Conservation (phyloP, 1,284 basidiomycete genomes). For the Boletus sp. region DNA sequence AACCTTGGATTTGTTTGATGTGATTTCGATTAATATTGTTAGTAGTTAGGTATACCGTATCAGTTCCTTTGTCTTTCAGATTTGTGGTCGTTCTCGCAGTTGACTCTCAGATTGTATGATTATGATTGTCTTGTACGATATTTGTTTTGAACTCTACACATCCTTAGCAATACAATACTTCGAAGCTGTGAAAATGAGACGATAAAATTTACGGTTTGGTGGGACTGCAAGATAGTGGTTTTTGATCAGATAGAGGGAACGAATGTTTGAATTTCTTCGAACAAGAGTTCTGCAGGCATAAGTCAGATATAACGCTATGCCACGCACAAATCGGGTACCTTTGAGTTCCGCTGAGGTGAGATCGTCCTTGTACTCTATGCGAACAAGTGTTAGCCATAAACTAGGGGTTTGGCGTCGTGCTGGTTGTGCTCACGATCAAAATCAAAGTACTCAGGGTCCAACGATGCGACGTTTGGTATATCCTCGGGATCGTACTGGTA, state of each 20-base stretch:
- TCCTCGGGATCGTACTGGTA: conserved; percentile 79
- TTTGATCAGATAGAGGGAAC: conserved; percentile 46
- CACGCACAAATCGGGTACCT: conserved; percentile 32
- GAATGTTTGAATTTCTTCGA: conserved; percentile 67
- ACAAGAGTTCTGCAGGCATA: conserved; percentile 44
- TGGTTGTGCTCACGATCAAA: conserved; percentile 60
- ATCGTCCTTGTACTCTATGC: conserved; percentile 68
- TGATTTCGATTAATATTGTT: conserved; percentile 11
- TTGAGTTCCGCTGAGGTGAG: conserved; percentile 76
- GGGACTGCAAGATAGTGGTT: neutral
- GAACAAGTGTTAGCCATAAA: conserved; percentile 13
- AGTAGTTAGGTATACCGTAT: conserved; percentile 3
- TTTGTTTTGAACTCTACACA: conserved; percentile 6
- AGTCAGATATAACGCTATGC: conserved; percentile 20
- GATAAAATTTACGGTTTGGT: neutral
- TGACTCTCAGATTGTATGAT: conserved; percentile 16
- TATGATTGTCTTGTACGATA: conserved; percentile 25
- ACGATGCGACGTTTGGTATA: conserved; percentile 70
- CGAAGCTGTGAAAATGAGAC: neutral
- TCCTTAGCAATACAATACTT: neutral
- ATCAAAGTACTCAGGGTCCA: conserved; percentile 82
- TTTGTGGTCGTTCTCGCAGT: neutral
- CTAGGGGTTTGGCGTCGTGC: neutral
- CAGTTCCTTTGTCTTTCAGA: conserved; percentile 2
- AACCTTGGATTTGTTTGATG: conserved; percentile 9